A percentile compares a stretch with the other conserved stretches of the same genome.
Evolutionary conservation across 371 early-diverging fungal species (phyloP).

Genomic region (Mortierella sp.): DNA sequence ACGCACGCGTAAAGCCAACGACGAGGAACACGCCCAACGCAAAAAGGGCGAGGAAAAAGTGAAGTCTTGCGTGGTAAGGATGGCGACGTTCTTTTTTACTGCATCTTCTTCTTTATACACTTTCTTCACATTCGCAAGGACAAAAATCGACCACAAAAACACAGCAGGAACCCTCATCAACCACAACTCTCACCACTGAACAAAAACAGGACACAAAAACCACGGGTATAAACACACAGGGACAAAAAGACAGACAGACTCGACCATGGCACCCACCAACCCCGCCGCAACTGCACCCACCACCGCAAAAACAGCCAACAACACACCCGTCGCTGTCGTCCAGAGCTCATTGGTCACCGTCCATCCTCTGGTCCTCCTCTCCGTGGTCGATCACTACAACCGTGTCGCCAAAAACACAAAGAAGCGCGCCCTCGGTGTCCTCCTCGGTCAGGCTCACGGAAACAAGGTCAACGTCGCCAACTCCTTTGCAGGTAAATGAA

Average conservation of each 20-base stretch:
- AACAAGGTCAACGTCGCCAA: slow-evolving; percentile 97
- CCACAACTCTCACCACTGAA: neutral
- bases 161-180: neutral
- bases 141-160: too few species aligned
- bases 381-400: slow-evolving; percentile 99
- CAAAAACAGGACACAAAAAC: neutral
- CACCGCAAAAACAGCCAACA: slow-evolving; percentile 16
- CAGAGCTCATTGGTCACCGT: slow-evolving; percentile 83
- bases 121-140: neutral
- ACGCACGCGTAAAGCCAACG: slow-evolving; percentile 10
- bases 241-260: neutral
- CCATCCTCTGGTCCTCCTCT: slow-evolving; percentile 98
- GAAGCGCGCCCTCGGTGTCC: slow-evolving; percentile 99
- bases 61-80: neutral
- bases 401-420: slow-evolving; percentile 95
- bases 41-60: neutral
- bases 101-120: neutral
- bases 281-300: slow-evolving; percentile 12
- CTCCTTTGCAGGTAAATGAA: slow-evolving; percentile 93
- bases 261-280: slow-evolving; percentile 18
- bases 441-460: slow-evolving; percentile 96
- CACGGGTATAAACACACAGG: neutral
- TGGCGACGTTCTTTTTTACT: neutral
- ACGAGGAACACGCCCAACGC: neutral
- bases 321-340: slow-evolving; percentile 40